phyloP scores from a whole-genome alignment of 257 asterid genomes.

The Nicotiana noctiflora region DNA sequence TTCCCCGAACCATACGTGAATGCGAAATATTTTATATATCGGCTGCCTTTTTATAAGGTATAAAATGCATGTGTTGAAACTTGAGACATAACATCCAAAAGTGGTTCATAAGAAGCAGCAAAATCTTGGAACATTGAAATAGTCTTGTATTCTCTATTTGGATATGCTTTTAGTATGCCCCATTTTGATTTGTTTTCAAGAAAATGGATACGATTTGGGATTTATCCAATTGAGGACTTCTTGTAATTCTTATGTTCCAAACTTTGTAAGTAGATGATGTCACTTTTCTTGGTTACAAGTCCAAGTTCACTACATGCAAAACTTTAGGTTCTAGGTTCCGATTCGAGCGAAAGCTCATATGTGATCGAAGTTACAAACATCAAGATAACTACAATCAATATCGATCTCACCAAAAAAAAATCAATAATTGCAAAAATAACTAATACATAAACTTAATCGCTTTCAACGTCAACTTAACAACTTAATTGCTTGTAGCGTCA shows the following conservation, averaged over 20 bases:
- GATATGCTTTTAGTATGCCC: neutral
- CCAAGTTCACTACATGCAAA: too few species aligned
- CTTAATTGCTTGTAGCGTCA: too few species aligned
- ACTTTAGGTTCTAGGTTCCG: too few species aligned
- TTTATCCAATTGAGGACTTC: neutral
- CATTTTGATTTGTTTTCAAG: constrained; percentile 3
- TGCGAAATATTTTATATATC: too few species aligned
- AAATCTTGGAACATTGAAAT: neutral
- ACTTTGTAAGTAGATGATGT: neutral
- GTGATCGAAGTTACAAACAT: too few species aligned
- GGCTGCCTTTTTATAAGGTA: neutral
- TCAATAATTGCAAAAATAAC: too few species aligned
- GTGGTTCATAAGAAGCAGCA: constrained; percentile 2
- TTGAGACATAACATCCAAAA: neutral
- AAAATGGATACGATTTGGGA: constrained; percentile 1
- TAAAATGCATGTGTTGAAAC: neutral
- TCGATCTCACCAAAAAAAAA: neutral
- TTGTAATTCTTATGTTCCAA: neutral
- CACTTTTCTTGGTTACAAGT: too few species aligned
- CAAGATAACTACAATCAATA: too few species aligned
- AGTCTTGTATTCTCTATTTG: neutral
- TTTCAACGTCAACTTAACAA: too few species aligned
- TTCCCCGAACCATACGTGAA: too few species aligned
- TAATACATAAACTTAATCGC: too few species aligned
- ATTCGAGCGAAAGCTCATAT: too few species aligned